Conservation (phyloP, 2,329 filamentous ascomycete species). For the Pezicula radicicola region DNA sequence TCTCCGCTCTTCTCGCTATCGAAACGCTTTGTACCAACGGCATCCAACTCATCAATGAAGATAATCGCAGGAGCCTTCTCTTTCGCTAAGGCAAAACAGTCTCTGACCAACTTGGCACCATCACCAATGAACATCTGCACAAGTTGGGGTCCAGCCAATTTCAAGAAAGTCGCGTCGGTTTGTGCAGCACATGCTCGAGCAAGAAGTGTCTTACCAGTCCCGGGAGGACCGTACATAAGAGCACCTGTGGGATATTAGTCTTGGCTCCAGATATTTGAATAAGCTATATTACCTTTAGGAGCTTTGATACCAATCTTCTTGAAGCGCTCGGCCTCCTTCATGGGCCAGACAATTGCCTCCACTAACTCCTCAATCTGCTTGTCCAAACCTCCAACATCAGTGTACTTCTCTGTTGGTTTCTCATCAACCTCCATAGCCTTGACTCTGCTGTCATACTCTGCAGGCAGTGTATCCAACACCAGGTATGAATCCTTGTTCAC, state of each 20-base stretch:
- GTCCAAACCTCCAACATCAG: constrained; percentile 92
- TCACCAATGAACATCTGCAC: constrained; percentile 99
- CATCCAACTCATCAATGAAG: constrained; percentile 98
- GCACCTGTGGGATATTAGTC: constrained; percentile 59
- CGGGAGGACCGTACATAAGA: constrained; percentile 94
- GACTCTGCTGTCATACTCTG: constrained; percentile 97
- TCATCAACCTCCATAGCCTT: constrained; percentile 99
- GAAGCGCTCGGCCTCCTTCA: constrained; percentile 99
- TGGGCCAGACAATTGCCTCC: constrained; percentile 98
- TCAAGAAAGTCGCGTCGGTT: constrained; percentile 97
- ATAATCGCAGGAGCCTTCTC: constrained; percentile 99
- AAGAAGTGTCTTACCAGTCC: constrained; percentile 87
- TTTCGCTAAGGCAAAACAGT: constrained; percentile 96
- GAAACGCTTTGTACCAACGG: constrained; percentile 98
- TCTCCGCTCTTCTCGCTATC: constrained; percentile 98
- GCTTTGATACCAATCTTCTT: constrained; percentile 99
- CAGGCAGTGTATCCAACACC: constrained; percentile 91
- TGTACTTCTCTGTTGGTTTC: constrained; percentile 99
- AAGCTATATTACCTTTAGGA: constrained; percentile 73
- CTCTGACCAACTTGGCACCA: constrained; percentile 93
- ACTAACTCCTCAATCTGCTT: constrained; percentile 99
- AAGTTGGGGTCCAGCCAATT: constrained; percentile 93
- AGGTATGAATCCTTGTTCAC: constrained; percentile 99
- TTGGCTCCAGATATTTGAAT: constrained; percentile 5
- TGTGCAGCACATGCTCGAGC: constrained; percentile 96